Base-by-base conservation (phyloP, 2,329 filamentous ascomycete genomes). In the Ceratocystis papillata region DNA sequence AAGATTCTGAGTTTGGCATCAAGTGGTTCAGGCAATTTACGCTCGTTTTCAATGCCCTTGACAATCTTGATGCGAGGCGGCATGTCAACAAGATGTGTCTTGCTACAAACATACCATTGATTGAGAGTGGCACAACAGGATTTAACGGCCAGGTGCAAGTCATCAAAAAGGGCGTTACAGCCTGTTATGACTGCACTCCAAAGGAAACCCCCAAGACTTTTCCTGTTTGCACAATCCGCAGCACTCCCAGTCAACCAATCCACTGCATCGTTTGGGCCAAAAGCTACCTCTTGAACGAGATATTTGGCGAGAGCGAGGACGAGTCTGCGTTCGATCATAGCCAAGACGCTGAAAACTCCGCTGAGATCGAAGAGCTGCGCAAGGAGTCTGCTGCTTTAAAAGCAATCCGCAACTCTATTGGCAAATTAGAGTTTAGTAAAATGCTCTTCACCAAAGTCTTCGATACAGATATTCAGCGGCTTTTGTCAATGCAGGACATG, bases 261-360 rank as follows among this genome's bases (percentile, higher is more conserved):
- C 94, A 99, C 76, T 97, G 94, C 77, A 99, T 99, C 69, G 93
- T 99, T 1, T 99, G 94, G 94, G 93, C 84, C 22, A 99, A 97
- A 77, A 96, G 91, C 74, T 99, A 97, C 74, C 81, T 99, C 7
- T 83, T 99, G 68, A 94, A 90, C 76, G 94, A 99, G 75, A 86
- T 99, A 6, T 99, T 96, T 71, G 94, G 94, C 20, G 84, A 85
- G 2, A 95, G 90, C 71, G 93, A 97, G 75, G 90, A 96, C 68
- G 88, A 93, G 69, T 82, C 88, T 0, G 82, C 86, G 0, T 83
- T 97, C 69, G 92, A 96, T 72, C 84, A 89, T 70, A 87, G 88
- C 1, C 83, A 87, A 70, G 87, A 95, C 73, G 81, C 84, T 5
- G 90, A 96, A 62, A 96, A 97, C 74, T 85, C 87, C 5, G 79